phyloP scores from a whole-genome alignment of 2,329 filamentous ascomycete species.

The Trichoderma atroviride region DNA sequence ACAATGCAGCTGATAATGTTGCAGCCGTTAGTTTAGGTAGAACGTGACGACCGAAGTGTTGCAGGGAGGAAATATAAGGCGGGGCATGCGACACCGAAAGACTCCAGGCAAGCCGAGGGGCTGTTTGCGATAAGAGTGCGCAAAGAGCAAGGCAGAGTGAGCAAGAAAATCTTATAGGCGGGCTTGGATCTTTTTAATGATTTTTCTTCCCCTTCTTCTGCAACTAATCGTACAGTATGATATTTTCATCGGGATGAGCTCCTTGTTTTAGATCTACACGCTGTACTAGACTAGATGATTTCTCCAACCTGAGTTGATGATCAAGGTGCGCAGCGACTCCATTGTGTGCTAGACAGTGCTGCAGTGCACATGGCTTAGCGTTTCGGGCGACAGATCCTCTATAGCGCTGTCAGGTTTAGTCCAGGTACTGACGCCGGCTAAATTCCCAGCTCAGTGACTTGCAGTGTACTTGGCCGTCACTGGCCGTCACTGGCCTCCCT shows the following conservation, averaged over 20 bases:
- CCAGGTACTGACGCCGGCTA: slow-evolving; percentile 1
- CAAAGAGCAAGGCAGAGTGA: background rate
- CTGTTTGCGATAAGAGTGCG: slow-evolving; percentile 19
- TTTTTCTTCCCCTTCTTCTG: background rate
- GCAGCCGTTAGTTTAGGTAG: background rate
- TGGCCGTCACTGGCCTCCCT: background rate
- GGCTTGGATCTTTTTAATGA: background rate
- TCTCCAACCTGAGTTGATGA: background rate
- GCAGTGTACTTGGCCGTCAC: background rate
- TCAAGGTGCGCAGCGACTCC: background rate
- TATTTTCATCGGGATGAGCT: background rate
- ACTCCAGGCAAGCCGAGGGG: slow-evolving; percentile 9
- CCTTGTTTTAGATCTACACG: background rate
- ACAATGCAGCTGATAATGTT: background rate
- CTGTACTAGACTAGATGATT: background rate
- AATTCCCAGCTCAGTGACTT: background rate
- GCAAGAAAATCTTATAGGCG: background rate
- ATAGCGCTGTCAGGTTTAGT: background rate
- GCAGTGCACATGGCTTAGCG: background rate
- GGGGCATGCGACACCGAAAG: slow-evolving; percentile 29
- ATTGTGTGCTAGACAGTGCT: background rate
- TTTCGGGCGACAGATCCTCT: background rate
- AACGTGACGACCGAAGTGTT: slow-evolving; percentile 12
- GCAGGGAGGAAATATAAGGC: slow-evolving; percentile 27
- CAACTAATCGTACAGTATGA: too few species aligned